phyloP scores from a whole-genome alignment of 2,329 filamentous ascomycete genomes.

The Alternaria arbusti region DNA sequence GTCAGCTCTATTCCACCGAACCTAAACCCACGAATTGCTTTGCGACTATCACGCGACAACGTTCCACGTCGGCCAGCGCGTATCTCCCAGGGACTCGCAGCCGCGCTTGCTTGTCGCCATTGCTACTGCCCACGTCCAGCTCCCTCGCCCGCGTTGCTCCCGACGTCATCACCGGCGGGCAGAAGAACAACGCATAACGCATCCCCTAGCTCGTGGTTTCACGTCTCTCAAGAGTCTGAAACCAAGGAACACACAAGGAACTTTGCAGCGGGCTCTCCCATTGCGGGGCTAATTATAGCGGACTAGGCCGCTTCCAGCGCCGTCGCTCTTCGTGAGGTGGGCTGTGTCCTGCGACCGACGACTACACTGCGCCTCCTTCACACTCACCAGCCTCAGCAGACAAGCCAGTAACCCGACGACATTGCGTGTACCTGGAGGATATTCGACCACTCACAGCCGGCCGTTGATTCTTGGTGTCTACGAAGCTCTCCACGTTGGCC shows the following conservation, averaged over 20 bases:
- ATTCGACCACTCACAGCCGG: slow-evolving; percentile 31
- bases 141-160: neutral
- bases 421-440: slow-evolving; percentile 24
- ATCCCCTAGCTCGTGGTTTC: slow-evolving; percentile 24
- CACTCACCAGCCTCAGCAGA: slow-evolving; percentile 37
- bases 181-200: slow-evolving; percentile 20
- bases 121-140: neutral
- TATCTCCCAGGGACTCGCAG: neutral
- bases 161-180: slow-evolving; percentile 3
- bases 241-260: slow-evolving; percentile 25
- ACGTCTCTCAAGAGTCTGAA: slow-evolving; percentile 24
- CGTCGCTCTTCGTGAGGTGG: slow-evolving; percentile 20
- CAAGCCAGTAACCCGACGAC: slow-evolving; percentile 20
- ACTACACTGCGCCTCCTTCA: slow-evolving; percentile 36
- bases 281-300: slow-evolving; percentile 15
- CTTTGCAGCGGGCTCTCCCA: slow-evolving; percentile 8
- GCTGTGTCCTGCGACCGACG: slow-evolving; percentile 14
- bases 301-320: slow-evolving; percentile 16
- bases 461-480: slow-evolving; percentile 11
- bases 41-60: slow-evolving; percentile 4
- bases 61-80: neutral
- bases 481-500: slow-evolving; percentile 16
- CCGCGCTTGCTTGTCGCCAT: slow-evolving; percentile 2
- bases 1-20: slow-evolving; percentile 11
- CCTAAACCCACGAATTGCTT: neutral